A percentile compares a stretch with the other conserved stretches of the same genome.
These are phyloP conservation scores for Diutina rugosa DNA, from an alignment of 1,139 yeast genomes.

Conservation along the genomic window DNA sequence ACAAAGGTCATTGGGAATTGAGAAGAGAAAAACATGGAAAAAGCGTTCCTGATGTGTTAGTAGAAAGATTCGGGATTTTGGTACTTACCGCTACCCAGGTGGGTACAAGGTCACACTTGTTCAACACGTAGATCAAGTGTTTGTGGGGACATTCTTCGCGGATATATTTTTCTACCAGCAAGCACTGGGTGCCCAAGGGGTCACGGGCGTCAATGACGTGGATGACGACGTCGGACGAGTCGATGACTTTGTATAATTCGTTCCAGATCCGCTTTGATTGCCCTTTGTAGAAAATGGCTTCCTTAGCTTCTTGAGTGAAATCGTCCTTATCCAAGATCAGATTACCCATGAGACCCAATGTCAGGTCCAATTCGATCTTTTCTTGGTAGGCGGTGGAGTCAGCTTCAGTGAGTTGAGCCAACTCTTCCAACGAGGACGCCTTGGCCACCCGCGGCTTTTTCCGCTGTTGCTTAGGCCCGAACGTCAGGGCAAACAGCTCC, in stretches of 20 bases:
- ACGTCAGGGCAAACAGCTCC: constrained; percentile 68
- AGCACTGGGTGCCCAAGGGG: constrained; percentile 93
- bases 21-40: constrained; percentile 4
- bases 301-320: constrained; percentile 82
- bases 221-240: constrained; percentile 92
- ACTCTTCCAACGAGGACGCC: constrained; percentile 67
- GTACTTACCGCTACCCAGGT: constrained; percentile 98
- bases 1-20: constrained; percentile 47
- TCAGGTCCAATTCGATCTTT: constrained; percentile 57
- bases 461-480: constrained; percentile 93
- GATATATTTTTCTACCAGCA: constrained; percentile 84
- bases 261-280: constrained; percentile 98
- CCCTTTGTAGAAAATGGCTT: constrained; percentile 91
- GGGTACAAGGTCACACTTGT: constrained; percentile 97
- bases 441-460: constrained; percentile 73
- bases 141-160: constrained; percentile 92
- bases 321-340: constrained; percentile 59
- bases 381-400: constrained; percentile 59
- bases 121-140: constrained; percentile 85
- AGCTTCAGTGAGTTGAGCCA: constrained; percentile 47
- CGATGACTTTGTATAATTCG: constrained; percentile 91
- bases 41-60: neutral
- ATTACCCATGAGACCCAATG: constrained; percentile 72
- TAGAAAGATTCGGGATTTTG: constrained; percentile 5
- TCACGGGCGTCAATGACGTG: constrained; percentile 97